Evolutionary conservation across 805 yeast species (phyloP).

Genomic region (Komagataella pseudopastoris): DNA sequence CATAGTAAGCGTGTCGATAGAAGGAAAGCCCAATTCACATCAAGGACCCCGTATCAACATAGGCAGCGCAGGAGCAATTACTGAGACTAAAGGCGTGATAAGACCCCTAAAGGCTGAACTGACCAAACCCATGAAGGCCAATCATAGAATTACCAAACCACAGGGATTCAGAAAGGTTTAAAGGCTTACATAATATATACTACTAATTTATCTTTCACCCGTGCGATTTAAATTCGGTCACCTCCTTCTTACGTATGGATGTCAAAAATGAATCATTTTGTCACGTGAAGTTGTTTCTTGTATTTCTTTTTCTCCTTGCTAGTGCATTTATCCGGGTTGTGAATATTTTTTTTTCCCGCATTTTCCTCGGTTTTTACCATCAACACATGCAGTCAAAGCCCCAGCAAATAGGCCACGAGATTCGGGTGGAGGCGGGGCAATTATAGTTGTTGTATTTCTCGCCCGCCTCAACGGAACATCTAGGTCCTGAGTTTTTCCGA

Average conservation of each 20-base stretch:
- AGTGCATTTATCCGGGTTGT: not conserved
- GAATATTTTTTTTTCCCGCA: not conserved
- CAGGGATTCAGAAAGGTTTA: not conserved
- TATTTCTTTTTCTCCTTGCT: not conserved
- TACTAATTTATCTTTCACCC: too few species aligned
- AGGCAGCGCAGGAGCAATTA: slow-evolving; percentile 5
- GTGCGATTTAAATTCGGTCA: too few species aligned
- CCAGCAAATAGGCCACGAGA: not conserved
- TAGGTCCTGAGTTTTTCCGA: not conserved
- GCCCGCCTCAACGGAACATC: not conserved
- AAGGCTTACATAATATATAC: not conserved
- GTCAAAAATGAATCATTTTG: not conserved
- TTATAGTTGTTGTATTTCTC: not conserved
- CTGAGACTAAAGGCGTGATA: slow-evolving; percentile 18
- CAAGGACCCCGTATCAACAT: slow-evolving; percentile 16
- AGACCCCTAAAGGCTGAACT: slow-evolving; percentile 10
- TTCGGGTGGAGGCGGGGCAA: not conserved
- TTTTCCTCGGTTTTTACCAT: not conserved
- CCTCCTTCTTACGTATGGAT: not conserved
- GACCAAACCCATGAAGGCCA: slow-evolving; percentile 2
- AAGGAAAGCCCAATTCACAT: slow-evolving; percentile 33
- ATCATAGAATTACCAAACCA: slow-evolving; percentile 1
- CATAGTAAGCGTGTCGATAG: slow-evolving; percentile 58
- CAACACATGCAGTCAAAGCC: not conserved
- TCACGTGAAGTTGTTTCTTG: not conserved